These are phyloP conservation scores for Scedosporium aurantiacum DNA, from an alignment of 2,329 filamentous ascomycete species.

Conservation along the genomic window DNA sequence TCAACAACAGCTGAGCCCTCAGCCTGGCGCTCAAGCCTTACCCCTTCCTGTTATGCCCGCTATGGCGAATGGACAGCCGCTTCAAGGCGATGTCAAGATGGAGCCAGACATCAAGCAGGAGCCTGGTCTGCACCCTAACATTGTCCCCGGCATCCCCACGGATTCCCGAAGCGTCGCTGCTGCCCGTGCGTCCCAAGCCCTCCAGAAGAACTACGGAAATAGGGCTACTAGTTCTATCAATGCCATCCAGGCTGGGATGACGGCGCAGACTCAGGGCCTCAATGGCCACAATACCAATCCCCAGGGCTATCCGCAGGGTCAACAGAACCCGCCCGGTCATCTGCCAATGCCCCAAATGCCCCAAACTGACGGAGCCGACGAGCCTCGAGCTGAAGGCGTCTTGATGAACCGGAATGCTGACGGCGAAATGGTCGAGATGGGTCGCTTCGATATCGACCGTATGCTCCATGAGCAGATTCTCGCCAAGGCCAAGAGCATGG, in stretches of 20 bases:
- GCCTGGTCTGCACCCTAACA: slow-evolving; percentile 29
- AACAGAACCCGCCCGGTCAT: slow-evolving; percentile 22
- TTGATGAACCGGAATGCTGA: slow-evolving; percentile 45
- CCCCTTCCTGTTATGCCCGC: slow-evolving; percentile 7
- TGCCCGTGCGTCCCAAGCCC: slow-evolving; percentile 43
- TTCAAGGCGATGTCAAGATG: slow-evolving; percentile 26
- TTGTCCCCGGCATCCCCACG: not conserved
- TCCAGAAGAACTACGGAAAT: slow-evolving; percentile 49
- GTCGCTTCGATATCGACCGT: slow-evolving; percentile 53
- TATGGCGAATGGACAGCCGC: slow-evolving; percentile 3
- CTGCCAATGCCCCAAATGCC: slow-evolving; percentile 31
- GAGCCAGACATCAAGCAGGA: slow-evolving; percentile 40
- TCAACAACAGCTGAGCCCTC: slow-evolving; percentile 12
- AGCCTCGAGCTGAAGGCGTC: slow-evolving; percentile 45
- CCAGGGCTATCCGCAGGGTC: slow-evolving; percentile 10
- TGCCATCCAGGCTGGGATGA: slow-evolving; percentile 40
- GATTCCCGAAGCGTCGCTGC: slow-evolving; percentile 30
- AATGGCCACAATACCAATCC: slow-evolving; percentile 3
- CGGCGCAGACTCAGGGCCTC: slow-evolving; percentile 16
- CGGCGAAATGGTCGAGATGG: slow-evolving; percentile 44
- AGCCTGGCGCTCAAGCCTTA: slow-evolving; percentile 16
- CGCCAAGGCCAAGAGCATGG: slow-evolving; percentile 54
- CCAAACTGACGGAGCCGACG: slow-evolving; percentile 64
- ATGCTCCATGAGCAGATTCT: slow-evolving; percentile 59
- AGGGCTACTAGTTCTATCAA: slow-evolving; percentile 57